These are phyloP conservation scores for Aureobasidium leucospermi DNA, from an alignment of 2,329 filamentous ascomycete genomes.

Conservation along the genomic window DNA sequence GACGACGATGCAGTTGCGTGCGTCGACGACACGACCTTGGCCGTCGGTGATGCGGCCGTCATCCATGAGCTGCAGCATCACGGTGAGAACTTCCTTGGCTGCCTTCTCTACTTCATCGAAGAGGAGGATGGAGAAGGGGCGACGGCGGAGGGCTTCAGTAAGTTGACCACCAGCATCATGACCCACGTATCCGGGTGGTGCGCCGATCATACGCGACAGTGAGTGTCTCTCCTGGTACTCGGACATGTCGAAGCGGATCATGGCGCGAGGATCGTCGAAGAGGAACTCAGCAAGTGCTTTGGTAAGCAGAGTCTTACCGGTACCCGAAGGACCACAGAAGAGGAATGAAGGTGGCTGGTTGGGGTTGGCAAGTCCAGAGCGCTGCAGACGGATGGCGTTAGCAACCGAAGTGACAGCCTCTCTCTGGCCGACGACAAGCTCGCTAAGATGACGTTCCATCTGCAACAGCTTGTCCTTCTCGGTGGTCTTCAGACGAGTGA, in stretches of 20 bases:
- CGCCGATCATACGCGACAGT: slow-evolving; percentile 94
- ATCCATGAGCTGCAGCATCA: slow-evolving; percentile 98
- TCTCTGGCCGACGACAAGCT: slow-evolving; percentile 85
- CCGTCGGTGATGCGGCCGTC: slow-evolving; percentile 97
- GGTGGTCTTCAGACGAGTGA: slow-evolving; percentile 85
- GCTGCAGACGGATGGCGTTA: slow-evolving; percentile 90
- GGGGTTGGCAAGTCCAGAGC: slow-evolving; percentile 88
- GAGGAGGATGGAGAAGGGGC: slow-evolving; percentile 93
- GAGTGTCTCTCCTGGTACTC: slow-evolving; percentile 98
- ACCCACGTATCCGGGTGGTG: slow-evolving; percentile 92
- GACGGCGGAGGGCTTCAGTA: slow-evolving; percentile 85
- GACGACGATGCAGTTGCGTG: slow-evolving; percentile 96
- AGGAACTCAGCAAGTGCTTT: slow-evolving; percentile 97
- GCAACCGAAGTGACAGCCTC: slow-evolving; percentile 90
- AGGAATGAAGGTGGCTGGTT: slow-evolving; percentile 97
- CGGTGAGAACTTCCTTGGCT: slow-evolving; percentile 92
- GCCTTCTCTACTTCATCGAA: slow-evolving; percentile 99
- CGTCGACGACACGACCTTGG: slow-evolving; percentile 89
- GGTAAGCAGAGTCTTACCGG: slow-evolving; percentile 93
- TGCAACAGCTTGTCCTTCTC: slow-evolving; percentile 98
- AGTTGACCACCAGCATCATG: slow-evolving; percentile 94
- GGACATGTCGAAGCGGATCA: slow-evolving; percentile 99
- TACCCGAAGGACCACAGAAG: slow-evolving; percentile 97
- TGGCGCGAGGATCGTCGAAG: slow-evolving; percentile 92
- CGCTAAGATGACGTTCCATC: slow-evolving; percentile 82